phyloP scores from a whole-genome alignment of 345 rosid genomes.

The Psidium friedrichsthalianum region DNA sequence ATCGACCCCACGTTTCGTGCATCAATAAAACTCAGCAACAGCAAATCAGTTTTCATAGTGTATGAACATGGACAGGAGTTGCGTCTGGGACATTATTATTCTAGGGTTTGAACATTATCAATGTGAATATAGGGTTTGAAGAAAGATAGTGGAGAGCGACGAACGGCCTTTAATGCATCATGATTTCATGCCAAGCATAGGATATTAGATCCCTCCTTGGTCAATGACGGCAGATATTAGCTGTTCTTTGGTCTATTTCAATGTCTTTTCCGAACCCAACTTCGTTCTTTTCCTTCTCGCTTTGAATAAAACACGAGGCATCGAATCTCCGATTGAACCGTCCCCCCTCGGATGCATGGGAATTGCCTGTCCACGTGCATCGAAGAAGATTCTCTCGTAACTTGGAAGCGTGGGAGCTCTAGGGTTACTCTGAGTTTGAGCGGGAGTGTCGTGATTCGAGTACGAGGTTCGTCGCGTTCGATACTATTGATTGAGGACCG shows the following conservation, averaged over 20 bases:
- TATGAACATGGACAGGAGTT: background rate
- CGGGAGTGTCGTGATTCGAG: too few species aligned
- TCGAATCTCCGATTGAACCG: background rate
- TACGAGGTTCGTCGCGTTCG: too few species aligned
- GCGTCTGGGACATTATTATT: background rate
- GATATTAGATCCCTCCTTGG: background rate
- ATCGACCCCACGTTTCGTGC: background rate
- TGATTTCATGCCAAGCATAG: background rate
- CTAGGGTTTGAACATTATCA: background rate
- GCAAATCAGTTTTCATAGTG: background rate
- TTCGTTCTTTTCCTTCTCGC: background rate
- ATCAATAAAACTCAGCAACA: background rate
- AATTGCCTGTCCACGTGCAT: background rate
- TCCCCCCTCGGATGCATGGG: background rate
- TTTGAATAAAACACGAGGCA: background rate
- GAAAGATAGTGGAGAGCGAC: background rate
- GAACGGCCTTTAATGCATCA: background rate
- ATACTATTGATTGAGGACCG: too few species aligned
- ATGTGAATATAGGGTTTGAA: background rate
- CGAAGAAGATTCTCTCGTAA: background rate
- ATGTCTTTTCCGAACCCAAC: background rate
- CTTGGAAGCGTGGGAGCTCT: too few species aligned
- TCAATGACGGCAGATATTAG: background rate
- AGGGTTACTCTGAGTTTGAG: background rate
- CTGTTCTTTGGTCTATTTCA: background rate